Conservation (phyloP, 1,284 basidiomycete species). For the Acaromyces ingoldii region DNA sequence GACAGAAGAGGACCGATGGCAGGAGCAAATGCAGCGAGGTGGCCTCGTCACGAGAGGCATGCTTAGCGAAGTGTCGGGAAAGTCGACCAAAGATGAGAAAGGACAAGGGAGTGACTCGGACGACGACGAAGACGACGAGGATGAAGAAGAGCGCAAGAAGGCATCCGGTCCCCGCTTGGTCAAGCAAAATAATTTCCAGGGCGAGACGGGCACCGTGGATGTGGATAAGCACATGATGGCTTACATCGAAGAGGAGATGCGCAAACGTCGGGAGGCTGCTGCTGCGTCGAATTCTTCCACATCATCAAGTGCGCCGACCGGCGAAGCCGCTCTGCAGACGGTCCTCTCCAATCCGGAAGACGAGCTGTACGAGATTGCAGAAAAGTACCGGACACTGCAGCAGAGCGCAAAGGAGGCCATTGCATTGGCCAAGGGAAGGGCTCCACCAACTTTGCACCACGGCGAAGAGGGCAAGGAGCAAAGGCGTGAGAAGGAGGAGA, state of each 20-base stretch:
- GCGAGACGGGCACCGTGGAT: slow-evolving; percentile 89
- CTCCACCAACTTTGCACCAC: slow-evolving; percentile 1
- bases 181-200: slow-evolving; percentile 86
- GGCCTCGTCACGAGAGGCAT: slow-evolving; percentile 15
- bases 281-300: background rate
- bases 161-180: slow-evolving; percentile 55
- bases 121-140: slow-evolving; percentile 4
- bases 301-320: too few relatives aligned
- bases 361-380: slow-evolving; percentile 72
- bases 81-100: slow-evolving; percentile 2
- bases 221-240: slow-evolving; percentile 99
- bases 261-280: slow-evolving; percentile 58
- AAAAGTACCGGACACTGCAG: slow-evolving; percentile 57
- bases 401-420: slow-evolving; percentile 17
- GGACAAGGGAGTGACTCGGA: background rate
- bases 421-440: background rate
- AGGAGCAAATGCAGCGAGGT: slow-evolving; percentile 22
- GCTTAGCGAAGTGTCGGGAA: slow-evolving; percentile 58
- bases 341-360: slow-evolving; percentile 65
- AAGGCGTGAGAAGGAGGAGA: slow-evolving; percentile 56
- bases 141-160: background rate
- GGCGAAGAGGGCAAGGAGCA: slow-evolving; percentile 59
- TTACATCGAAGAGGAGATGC: slow-evolving; percentile 90
- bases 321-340: too few relatives aligned
- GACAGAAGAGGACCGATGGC: slow-evolving; percentile 15